Conservation (phyloP, 352 stramenopile genomes). For the Phytophthora ramorum region DNA sequence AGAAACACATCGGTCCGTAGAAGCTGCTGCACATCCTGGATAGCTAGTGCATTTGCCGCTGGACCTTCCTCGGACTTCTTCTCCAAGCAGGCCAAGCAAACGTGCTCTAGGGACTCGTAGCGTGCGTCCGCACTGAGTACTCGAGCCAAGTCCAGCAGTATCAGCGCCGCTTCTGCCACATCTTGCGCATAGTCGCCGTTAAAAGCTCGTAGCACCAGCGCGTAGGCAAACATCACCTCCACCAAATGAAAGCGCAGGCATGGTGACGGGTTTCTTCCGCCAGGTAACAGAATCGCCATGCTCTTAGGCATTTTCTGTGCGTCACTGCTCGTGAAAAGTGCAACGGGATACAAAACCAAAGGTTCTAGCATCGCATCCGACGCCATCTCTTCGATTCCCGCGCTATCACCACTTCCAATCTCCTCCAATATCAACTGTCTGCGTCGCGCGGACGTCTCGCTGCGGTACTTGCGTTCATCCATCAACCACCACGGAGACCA, state of each 20-base stretch:
- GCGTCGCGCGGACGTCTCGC: conserved; percentile 51
- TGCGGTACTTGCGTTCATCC: conserved; percentile 50
- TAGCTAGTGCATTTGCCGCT: conserved; percentile 35
- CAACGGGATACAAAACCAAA: conserved; percentile 49
- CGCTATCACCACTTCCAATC: conserved; percentile 23
- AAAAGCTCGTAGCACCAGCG: conserved; percentile 71
- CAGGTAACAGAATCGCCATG: conserved; percentile 43
- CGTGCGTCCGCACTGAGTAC: conserved; percentile 60
- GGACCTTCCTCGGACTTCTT: conserved; percentile 23
- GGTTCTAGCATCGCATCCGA: conserved; percentile 1
- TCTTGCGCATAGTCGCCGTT: conserved; percentile 83
- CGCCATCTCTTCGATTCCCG: conserved; percentile 3
- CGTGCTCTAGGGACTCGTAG: conserved; percentile 56
- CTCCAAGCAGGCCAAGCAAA: conserved; percentile 50
- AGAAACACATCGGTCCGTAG: conserved; percentile 56
- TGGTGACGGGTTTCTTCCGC: conserved; percentile 40
- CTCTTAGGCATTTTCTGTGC: conserved; percentile 43
- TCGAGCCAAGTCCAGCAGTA: conserved; percentile 52
- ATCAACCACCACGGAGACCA: conserved; percentile 84
- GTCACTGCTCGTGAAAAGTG: conserved; percentile 53
- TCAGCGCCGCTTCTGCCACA: conserved; percentile 47
- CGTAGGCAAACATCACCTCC: conserved; percentile 77
- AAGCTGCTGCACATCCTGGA: conserved; percentile 56
- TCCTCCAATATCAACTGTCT: conserved; percentile 61
- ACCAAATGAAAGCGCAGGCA: conserved; percentile 65